Evolutionary conservation across 345 rosid species (phyloP), one percentile per base, ranked within the genome.

Genomic region (Jatropha curcas): DNA sequence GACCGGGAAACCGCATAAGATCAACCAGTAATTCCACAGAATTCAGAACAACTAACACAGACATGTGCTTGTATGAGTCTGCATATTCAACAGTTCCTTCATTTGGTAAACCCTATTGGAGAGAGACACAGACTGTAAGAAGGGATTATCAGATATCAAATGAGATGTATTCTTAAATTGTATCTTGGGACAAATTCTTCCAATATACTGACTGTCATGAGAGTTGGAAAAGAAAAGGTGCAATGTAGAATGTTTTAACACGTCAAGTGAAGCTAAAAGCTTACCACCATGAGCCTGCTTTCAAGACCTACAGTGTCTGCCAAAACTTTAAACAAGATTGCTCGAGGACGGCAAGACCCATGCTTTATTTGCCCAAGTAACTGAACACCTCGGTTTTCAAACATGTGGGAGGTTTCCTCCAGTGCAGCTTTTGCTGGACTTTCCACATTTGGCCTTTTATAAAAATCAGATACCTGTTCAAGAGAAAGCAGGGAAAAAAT

Each of bases 1-100:
- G 91, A 73, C 99, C 99, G 2, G 99, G 99, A 88, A 86, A 88
- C 57, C 96, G 89, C 97, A 95, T 88, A n/a, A 95, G 96, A 82
- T 95, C 98, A 55, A 95, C 96, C 85, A 95, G 86, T 74, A 88
- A 80, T 77, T 93, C 99, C 80, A 88, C 85, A 58, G 97, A 95
- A 77, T 93, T 91, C 74, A 89, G 81, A 65, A 89, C 84, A 63
- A 90, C 98, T 55, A 89, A 84, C 74, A 91, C 98, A 65, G 99
- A 96, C 86, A 91, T 85, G 77, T 96, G 98, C 74, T 81, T 96
- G 74, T 85, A 88, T 24, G 92, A 88, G 82, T 93, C 98, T 56
- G 63, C 82, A 74, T 84, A 86, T 79, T 93, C 98, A 70, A 92
- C 71, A 64, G 84, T 80, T 70, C 98, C 98, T 76, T 96, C 96